A percentile compares a stretch with the other conserved stretches of the same genome.
These are phyloP conservation scores for Casaregolazyma suthepensis DNA, from an alignment of 1,139 yeast genomes.

Conservation along the genomic window DNA sequence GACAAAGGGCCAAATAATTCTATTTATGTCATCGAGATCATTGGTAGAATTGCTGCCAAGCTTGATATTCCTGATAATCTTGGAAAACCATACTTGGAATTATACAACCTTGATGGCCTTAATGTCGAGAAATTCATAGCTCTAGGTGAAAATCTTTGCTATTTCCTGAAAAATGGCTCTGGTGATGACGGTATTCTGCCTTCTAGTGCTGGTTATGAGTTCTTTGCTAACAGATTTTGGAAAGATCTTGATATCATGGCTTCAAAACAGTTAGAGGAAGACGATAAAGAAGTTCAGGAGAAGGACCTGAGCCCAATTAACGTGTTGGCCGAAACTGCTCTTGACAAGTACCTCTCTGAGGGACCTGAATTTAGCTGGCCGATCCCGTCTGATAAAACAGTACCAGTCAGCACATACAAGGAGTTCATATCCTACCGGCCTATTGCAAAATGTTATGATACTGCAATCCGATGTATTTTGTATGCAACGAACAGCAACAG, in stretches of 20 bases:
- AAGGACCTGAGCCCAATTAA: not conserved
- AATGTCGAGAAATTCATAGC: not conserved
- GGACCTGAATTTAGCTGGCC: not conserved
- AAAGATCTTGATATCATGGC: conserved; percentile 1
- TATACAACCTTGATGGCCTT: not conserved
- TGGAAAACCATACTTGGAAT: conserved; percentile 1
- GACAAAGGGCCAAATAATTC: conserved; percentile 17
- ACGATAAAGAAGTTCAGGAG: not conserved
- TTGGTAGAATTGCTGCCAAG: conserved; percentile 51
- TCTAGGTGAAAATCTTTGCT: not conserved
- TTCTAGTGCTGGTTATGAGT: not conserved
- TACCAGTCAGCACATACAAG: conserved; percentile 12
- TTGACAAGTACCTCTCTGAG: not conserved
- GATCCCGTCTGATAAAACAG: not conserved
- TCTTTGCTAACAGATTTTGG: conserved; percentile 1
- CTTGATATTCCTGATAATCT: conserved; percentile 26
- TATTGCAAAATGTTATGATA: conserved; percentile 44
- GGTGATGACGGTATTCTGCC: not conserved
- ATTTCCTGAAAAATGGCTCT: not conserved
- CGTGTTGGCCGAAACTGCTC: not conserved
- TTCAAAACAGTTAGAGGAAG: not conserved
- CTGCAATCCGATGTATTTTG: conserved; percentile 46
- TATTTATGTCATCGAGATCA: conserved; percentile 41
- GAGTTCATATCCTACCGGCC: conserved; percentile 22
- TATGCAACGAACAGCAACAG: conserved; percentile 46